phyloP scores from a whole-genome alignment of 2,329 filamentous ascomycete species.

The Plectosphaerella plurivora region DNA sequence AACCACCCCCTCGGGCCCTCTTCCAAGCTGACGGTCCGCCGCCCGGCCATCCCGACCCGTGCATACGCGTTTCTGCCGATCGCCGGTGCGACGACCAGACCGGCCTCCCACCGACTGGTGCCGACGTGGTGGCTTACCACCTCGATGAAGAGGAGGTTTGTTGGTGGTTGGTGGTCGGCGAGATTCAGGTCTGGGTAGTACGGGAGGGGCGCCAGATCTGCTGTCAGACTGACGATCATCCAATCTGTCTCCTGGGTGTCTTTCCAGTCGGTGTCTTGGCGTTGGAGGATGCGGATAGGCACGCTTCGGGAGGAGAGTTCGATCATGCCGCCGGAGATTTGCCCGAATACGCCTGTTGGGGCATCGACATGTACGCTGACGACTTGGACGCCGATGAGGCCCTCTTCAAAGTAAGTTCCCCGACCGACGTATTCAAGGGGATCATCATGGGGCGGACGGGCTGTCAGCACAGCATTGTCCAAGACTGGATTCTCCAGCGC shows the following conservation, averaged over 20 bases:
- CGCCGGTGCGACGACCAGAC: background rate
- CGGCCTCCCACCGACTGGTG: background rate
- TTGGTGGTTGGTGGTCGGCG: background rate
- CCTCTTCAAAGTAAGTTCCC: background rate
- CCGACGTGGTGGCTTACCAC: background rate
- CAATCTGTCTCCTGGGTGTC: background rate
- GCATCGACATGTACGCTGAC: background rate
- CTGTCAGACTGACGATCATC: background rate
- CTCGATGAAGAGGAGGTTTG: background rate
- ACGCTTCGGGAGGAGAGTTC: background rate
- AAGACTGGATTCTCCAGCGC: background rate
- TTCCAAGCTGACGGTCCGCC: background rate
- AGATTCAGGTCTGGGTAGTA: background rate
- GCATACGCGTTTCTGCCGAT: background rate
- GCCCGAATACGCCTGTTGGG: background rate
- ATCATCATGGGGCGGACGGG: background rate
- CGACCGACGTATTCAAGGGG: background rate
- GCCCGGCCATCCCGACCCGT: background rate
- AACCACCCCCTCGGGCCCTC: background rate
- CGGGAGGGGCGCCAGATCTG: background rate
- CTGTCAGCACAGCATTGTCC: too few species aligned
- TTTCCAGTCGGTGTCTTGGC: background rate
- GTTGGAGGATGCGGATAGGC: background rate
- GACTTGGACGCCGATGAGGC: background rate
- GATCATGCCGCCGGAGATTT: background rate